Evolutionary conservation across 441 rosid genomes (phyloP).

Genomic region (Pelargonium australe): DNA sequence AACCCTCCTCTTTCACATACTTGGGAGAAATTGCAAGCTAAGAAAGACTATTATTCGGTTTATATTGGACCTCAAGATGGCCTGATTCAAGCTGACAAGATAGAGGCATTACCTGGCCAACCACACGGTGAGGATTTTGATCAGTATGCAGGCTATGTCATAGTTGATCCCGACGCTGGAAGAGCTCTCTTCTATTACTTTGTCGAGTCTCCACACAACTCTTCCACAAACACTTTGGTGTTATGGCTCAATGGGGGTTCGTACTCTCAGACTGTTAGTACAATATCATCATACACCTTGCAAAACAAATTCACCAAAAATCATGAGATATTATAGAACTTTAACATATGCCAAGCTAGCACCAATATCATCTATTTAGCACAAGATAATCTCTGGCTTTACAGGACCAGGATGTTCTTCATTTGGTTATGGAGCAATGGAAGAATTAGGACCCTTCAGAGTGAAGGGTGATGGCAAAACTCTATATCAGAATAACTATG

Average conservation of each 20-base stretch:
- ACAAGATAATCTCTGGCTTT: background rate
- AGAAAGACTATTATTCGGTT: background rate
- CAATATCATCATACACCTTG: too few species aligned
- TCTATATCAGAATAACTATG: conserved; percentile 25
- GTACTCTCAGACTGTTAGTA: too few species aligned
- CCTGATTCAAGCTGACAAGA: conserved; percentile 28
- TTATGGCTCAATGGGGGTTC: conserved; percentile 48
- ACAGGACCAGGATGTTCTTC: conserved; percentile 49
- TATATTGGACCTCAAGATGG: conserved; percentile 22
- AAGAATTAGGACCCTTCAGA: conserved; percentile 41
- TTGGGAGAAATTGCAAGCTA: conserved; percentile 15
- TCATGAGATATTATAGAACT: too few species aligned
- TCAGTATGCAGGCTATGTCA: conserved; percentile 40
- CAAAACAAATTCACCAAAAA: too few species aligned
- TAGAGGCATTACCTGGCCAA: conserved; percentile 34
- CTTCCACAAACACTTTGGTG: conserved; percentile 34
- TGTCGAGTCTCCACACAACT: conserved; percentile 29
- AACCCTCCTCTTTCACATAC: conserved; percentile 20
- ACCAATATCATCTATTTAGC: too few species aligned
- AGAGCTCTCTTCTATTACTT: conserved; percentile 40
- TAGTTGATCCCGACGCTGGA: conserved; percentile 31
- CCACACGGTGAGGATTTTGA: conserved; percentile 35
- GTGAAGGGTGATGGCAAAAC: conserved; percentile 32
- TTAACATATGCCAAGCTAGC: background rate
- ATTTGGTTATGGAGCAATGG: conserved; percentile 39